phyloP scores from a whole-genome alignment of 192 early-diverging fungal genomes.

The Pilobolus umbonatus region DNA sequence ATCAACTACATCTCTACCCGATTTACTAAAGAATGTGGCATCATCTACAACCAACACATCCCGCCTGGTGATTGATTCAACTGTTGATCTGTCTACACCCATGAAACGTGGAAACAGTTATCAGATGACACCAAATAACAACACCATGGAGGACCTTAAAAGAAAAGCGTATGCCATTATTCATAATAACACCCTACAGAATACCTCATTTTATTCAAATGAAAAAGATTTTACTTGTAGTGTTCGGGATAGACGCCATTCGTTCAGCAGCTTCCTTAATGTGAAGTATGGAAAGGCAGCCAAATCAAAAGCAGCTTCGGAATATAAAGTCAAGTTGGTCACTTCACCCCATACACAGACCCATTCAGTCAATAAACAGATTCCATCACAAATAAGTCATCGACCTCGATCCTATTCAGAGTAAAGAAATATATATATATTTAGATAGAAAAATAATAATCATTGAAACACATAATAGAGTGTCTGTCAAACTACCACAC shows the following conservation, averaged over 20 bases:
- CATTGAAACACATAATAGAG: constrained; percentile 2
- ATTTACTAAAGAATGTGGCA: not conserved
- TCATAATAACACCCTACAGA: too few species aligned
- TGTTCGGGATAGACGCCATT: constrained; percentile 22
- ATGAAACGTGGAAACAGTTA: constrained; percentile 17
- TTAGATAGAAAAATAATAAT: not conserved
- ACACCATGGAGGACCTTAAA: not conserved
- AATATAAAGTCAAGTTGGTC: not conserved
- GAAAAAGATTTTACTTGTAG: constrained; percentile 4
- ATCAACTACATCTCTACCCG: constrained; percentile 8
- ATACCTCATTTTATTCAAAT: too few species aligned
- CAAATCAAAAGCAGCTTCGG: not conserved
- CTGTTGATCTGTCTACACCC: not conserved
- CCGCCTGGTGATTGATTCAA: too few species aligned
- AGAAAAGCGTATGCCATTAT: not conserved
- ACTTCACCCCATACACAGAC: not conserved
- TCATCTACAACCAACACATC: not conserved
- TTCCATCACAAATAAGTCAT: constrained; percentile 20
- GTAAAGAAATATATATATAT: constrained; percentile 15
- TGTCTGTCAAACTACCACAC: constrained; percentile 8
- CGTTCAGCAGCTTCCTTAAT: constrained; percentile 28
- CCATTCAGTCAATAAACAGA: not conserved
- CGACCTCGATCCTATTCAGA: constrained; percentile 33
- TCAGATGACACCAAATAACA: not conserved
- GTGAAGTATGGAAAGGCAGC: constrained; percentile 16